These are phyloP conservation scores for Hydnomerulius pinastri DNA, from an alignment of 768 basidiomycete species.

Conservation along the genomic window DNA sequence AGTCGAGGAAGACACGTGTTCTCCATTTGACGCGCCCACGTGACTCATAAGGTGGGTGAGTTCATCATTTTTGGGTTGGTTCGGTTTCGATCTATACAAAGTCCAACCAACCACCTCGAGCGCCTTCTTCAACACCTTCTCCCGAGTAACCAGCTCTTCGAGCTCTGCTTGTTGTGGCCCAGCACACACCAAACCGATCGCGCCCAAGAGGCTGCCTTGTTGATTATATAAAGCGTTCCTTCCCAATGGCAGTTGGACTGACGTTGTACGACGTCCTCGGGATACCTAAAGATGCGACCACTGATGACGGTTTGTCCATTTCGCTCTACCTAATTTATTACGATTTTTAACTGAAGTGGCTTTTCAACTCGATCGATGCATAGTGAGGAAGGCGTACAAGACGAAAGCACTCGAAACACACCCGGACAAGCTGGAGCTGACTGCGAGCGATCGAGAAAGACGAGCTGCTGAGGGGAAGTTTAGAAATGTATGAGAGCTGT, in stretches of 20 bases:
- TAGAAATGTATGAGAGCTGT: constrained; percentile 48
- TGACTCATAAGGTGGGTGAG: neutral
- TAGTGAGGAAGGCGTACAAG: constrained; percentile 70
- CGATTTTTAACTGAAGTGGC: neutral
- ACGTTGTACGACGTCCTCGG: constrained; percentile 48
- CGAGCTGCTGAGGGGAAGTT: constrained; percentile 58
- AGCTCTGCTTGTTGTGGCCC: neutral
- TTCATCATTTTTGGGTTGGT: neutral
- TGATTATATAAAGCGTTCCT: neutral
- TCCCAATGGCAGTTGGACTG: constrained; percentile 33
- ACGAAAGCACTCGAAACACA: constrained; percentile 70
- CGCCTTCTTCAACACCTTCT: neutral
- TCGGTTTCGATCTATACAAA: no score
- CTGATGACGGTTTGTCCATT: constrained; percentile 49
- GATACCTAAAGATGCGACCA: constrained; percentile 43
- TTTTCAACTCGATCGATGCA: neutral
- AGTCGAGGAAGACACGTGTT: neutral
- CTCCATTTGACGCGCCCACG: constrained; percentile 2
- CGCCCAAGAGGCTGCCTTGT: neutral
- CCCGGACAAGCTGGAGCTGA: constrained; percentile 67
- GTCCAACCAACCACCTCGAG: neutral
- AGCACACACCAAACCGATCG: neutral
- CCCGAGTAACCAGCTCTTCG: neutral
- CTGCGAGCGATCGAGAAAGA: constrained; percentile 51
- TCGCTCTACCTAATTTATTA: constrained; percentile 1